Base-by-base conservation (phyloP, 768 basidiomycete species). In the Phylloporus scabripes region DNA sequence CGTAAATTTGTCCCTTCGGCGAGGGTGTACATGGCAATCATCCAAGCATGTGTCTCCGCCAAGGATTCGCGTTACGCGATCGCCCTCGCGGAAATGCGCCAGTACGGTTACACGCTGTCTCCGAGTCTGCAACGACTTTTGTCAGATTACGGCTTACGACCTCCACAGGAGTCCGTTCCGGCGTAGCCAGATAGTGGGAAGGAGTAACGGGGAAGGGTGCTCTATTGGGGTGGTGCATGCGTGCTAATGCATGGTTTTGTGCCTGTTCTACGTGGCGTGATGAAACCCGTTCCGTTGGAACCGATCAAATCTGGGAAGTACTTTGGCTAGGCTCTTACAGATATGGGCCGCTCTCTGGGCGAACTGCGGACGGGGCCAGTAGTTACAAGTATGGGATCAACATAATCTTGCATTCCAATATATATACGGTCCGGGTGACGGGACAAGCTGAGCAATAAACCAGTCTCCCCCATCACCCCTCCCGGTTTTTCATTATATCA, bases 1-100 rank as follows among this genome's bases (percentile, higher is more conserved):
- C 75, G 74, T 31, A 72, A 72, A 8, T 71, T 80, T 57, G 58
- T 71, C n/a, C 88, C 91, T 1, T 63, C 77, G 9, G 58, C 58
- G 21, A 58, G 60, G 1, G 66, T 84, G 26, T 93, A 93, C 66
- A 73, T 77, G 29, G 69, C 71, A 1, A 68, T 93, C 49, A 67
- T 83, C 37, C 70, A 72, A 40, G 82, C 74, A 57, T 91, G 87
- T 57, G 62, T 80, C 12, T 53, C 60, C 15, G 64, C 66, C 17
- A 72, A 72, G 51, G 92, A 94, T 61, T 56, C 73, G 14, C 79
- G 92, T 42, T 81, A 78, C 68, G 66, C 72, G 34, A 59, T 87
- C 32, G 87, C 84, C 9, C 47, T 86, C 37, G 73, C 84, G 43
- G 92, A 94, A 69, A 78, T 92, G 83, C 62, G 65, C 46, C 75